A percentile compares a stretch with the other conserved stretches of the same genome.
phyloP scores from a whole-genome alignment of 225 moss, liverwort and hornwort species.

The Pseudoscleropodium purum region DNA sequence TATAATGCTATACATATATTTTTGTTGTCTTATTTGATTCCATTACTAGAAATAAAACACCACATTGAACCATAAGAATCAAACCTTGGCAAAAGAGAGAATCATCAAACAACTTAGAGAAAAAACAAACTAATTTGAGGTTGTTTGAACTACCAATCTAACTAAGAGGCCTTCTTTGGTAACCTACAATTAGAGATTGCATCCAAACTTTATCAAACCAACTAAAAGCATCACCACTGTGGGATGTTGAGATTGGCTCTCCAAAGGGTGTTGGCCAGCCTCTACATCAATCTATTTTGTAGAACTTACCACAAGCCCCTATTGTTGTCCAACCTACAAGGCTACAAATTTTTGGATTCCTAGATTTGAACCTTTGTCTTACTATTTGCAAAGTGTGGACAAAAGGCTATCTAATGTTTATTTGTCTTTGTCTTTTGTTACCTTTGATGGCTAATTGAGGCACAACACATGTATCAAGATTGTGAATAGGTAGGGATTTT shows the following conservation, averaged over 20 bases:
- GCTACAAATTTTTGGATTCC: neutral
- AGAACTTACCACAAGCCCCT: neutral
- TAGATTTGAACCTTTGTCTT: neutral
- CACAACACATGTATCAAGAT: neutral
- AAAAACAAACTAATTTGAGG: fast-evolving
- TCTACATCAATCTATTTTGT: neutral
- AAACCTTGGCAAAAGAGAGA: neutral
- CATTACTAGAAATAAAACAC: neutral
- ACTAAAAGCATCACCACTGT: fast-evolving
- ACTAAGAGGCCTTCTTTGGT: neutral
- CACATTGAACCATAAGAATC: neutral
- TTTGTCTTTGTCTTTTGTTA: neutral
- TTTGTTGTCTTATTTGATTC: neutral
- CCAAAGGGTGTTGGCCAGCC: fast-evolving
- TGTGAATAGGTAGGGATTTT: neutral
- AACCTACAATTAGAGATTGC: neutral
- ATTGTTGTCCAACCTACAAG: fast-evolving
- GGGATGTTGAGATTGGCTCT: fast-evolving
- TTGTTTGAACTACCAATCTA: neutral
- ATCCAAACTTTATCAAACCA: neutral
- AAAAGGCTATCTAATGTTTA: fast-evolving
- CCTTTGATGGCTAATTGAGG: fast-evolving
- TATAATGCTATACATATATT: neutral
- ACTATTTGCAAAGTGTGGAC: neutral
- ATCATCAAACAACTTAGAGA: neutral